phyloP scores from a whole-genome alignment of 1,284 basidiomycete genomes.

The Ceratobasidium sp. region DNA sequence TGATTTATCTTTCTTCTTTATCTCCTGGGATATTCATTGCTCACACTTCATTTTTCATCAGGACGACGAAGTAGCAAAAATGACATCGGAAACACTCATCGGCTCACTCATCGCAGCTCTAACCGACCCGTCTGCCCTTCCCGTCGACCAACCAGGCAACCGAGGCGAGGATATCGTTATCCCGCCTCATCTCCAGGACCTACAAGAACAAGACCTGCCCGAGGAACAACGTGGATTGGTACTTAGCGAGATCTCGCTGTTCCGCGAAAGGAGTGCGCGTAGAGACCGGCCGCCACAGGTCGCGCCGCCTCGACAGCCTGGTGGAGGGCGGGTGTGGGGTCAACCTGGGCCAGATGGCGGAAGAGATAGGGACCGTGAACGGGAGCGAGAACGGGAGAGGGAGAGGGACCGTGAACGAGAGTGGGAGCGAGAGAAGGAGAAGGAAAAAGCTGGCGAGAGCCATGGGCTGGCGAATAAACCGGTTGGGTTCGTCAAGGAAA shows the following conservation, averaged over 20 bases:
- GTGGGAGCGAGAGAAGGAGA: slow-evolving; percentile 75
- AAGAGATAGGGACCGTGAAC: slow-evolving; percentile 68
- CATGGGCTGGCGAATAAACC: slow-evolving; percentile 79
- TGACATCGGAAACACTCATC: slow-evolving; percentile 56
- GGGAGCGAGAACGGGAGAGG: slow-evolving; percentile 60
- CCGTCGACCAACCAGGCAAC: slow-evolving; percentile 74
- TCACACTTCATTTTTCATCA: slow-evolving; percentile 53
- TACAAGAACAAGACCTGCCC: slow-evolving; percentile 95
- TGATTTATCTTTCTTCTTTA: background rate
- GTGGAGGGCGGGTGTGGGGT: slow-evolving; percentile 44
- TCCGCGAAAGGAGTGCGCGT: slow-evolving; percentile 87
- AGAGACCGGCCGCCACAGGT: slow-evolving; percentile 71
- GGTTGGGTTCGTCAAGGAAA: slow-evolving; percentile 61
- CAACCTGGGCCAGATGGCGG: background rate
- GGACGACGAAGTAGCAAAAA: slow-evolving; percentile 75
- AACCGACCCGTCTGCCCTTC: slow-evolving; percentile 65
- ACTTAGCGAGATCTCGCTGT: slow-evolving; percentile 93
- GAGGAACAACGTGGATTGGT: slow-evolving; percentile 94
- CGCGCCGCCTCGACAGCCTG: slow-evolving; percentile 61
- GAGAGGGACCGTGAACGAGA: slow-evolving; percentile 80
- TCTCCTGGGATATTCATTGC: background rate
- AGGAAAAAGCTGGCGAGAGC: slow-evolving; percentile 69
- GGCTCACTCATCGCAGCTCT: slow-evolving; percentile 56
- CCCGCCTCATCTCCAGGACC: slow-evolving; percentile 92
- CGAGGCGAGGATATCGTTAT: slow-evolving; percentile 71